Conservation (phyloP, 768 basidiomycete genomes). For the Boletales sp. region DNA sequence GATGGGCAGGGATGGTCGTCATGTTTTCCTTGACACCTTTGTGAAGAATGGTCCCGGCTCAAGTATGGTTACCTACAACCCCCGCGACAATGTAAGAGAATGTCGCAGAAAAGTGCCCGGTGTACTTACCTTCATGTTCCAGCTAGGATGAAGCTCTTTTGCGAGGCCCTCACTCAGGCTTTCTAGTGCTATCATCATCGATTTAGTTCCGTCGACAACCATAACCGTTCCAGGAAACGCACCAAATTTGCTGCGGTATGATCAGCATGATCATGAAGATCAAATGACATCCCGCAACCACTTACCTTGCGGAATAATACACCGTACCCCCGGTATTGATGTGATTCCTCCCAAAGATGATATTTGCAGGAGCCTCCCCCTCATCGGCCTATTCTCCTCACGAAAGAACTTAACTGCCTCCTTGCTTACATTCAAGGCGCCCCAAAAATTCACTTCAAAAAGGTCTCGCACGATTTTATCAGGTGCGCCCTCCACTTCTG, state of each 20-base stretch:
- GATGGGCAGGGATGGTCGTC: constrained; percentile 4
- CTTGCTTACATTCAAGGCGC: constrained; percentile 36
- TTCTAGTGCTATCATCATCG: constrained; percentile 10
- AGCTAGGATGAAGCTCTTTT: constrained; percentile 14
- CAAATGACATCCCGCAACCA: background rate
- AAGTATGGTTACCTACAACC: constrained; percentile 3
- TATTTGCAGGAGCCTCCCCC: constrained; percentile 37
- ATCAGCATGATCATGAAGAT: background rate
- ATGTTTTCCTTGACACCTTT: background rate
- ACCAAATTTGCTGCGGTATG: constrained; percentile 15
- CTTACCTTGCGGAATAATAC: constrained; percentile 25
- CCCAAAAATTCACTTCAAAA: constrained; percentile 47
- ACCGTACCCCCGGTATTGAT: constrained; percentile 6
- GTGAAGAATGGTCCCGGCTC: constrained; percentile 3
- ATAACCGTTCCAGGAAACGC: background rate
- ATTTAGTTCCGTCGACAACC: background rate
- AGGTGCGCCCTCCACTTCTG: constrained; percentile 34
- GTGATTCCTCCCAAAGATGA: constrained; percentile 31
- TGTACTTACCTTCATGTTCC: constrained; percentile 19
- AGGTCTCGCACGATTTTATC: constrained; percentile 32
- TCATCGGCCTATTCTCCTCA: constrained; percentile 29
- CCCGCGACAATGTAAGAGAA: too few species aligned
- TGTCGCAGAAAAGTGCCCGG: too few species aligned
- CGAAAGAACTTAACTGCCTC: constrained; percentile 24
- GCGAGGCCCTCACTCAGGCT: constrained; percentile 12